Evolutionary conservation across 2,329 filamentous ascomycete species (phyloP).

Genomic region (Diaporthe destruens): DNA sequence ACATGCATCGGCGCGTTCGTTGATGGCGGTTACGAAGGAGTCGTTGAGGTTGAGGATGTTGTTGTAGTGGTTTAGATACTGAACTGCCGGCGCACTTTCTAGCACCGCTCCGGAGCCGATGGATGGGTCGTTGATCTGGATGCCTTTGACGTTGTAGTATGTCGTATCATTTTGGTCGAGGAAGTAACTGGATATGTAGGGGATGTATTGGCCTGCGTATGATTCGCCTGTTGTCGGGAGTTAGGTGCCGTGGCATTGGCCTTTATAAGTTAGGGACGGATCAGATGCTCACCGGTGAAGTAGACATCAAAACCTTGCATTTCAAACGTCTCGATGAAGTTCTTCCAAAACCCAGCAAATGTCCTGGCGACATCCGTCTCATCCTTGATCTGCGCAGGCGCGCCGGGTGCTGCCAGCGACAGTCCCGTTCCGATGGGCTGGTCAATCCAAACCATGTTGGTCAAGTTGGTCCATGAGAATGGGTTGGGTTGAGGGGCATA

Average conservation of each 20-base stretch:
- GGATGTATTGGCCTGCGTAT: slow-evolving; percentile 70
- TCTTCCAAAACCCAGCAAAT: slow-evolving; percentile 80
- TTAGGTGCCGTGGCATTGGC: background rate
- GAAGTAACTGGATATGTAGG: slow-evolving; percentile 79
- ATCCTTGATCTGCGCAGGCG: slow-evolving; percentile 69
- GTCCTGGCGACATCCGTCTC: slow-evolving; percentile 75
- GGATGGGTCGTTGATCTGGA: slow-evolving; percentile 77
- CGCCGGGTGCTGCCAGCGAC: slow-evolving; percentile 62
- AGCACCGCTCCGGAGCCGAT: slow-evolving; percentile 62
- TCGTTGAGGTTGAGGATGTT: slow-evolving; percentile 71
- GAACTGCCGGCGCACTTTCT: slow-evolving; percentile 60
- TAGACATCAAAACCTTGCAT: slow-evolving; percentile 75
- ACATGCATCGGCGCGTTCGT: slow-evolving; percentile 64
- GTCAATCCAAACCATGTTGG: slow-evolving; percentile 80
- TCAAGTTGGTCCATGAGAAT: slow-evolving; percentile 77
- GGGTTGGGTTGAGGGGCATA: slow-evolving; percentile 71
- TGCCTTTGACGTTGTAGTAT: slow-evolving; percentile 75
- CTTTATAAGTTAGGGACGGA: background rate
- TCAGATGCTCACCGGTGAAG: slow-evolving; percentile 64
- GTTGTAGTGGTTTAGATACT: slow-evolving; percentile 69
- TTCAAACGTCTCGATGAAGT: slow-evolving; percentile 75
- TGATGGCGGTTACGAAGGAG: slow-evolving; percentile 62
- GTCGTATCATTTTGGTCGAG: slow-evolving; percentile 71
- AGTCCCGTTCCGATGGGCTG: slow-evolving; percentile 75
- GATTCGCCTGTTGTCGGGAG: slow-evolving; percentile 57